These are phyloP conservation scores for Botrytis fragariae DNA, from an alignment of 2,329 filamentous ascomycete species.

Conservation along the genomic window DNA sequence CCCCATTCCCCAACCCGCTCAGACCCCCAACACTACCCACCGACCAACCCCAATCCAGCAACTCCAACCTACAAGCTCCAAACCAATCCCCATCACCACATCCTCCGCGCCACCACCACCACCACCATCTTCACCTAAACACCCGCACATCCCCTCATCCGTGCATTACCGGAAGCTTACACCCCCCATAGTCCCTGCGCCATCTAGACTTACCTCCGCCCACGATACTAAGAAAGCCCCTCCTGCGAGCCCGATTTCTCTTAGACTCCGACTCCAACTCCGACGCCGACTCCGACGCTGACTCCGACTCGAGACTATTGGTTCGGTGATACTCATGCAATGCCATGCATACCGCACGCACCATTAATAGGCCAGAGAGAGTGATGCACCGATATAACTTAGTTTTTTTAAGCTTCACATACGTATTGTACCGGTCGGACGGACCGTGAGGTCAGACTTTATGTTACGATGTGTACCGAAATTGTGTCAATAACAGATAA, in stretches of 20 bases:
- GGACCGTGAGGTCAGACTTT: background rate
- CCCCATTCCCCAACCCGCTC: background rate
- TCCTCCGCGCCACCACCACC: background rate
- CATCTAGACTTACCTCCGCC: background rate
- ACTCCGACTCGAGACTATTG: background rate
- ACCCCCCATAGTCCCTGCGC: background rate
- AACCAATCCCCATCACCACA: background rate
- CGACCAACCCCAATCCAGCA: background rate
- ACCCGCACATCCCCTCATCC: background rate
- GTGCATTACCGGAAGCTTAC: background rate
- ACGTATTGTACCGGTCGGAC: background rate
- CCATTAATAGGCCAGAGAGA: background rate
- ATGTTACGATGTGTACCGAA: background rate
- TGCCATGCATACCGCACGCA: background rate
- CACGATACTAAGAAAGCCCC: background rate
- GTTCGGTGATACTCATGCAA: background rate
- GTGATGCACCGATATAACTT: background rate
- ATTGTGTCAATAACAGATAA: background rate
- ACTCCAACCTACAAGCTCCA: background rate
- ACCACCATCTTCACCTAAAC: background rate
- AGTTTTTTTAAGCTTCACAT: background rate
- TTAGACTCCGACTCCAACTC: background rate
- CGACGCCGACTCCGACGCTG: background rate
- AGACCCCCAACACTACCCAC: background rate
- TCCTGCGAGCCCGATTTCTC: background rate